phyloP scores from a whole-genome alignment of 805 yeast species.

The Spathaspora girioi region DNA sequence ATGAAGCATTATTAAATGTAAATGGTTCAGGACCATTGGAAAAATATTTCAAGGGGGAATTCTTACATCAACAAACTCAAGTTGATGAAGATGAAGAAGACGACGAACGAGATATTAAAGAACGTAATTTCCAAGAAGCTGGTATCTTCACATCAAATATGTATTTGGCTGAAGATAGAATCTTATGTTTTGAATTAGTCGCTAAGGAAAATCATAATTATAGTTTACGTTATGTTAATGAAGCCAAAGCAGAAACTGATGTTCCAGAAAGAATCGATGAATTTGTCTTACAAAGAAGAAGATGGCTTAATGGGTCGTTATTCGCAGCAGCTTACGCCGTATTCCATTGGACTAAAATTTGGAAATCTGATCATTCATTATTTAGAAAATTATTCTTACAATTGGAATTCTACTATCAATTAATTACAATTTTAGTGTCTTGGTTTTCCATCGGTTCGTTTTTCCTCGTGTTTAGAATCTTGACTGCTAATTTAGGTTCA shows the following conservation, averaged over 20 bases:
- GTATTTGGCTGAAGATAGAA: constrained; percentile 97
- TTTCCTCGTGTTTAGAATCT: constrained; percentile 83
- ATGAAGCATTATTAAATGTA: constrained; percentile 66
- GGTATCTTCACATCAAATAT: constrained; percentile 92
- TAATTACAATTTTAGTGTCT: constrained; percentile 69
- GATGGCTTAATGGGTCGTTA: constrained; percentile 98
- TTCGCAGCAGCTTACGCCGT: constrained; percentile 94
- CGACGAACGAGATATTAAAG: constrained; percentile 39
- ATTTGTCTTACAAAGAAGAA: constrained; percentile 90
- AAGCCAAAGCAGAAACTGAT: constrained; percentile 91
- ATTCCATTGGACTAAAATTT: constrained; percentile 78
- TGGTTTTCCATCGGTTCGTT: constrained; percentile 94
- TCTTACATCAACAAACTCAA: constrained; percentile 60
- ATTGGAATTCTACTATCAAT: constrained; percentile 82
- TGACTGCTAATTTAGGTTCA: constrained; percentile 74
- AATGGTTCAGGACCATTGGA: constrained; percentile 82
- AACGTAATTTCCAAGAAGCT: constrained; percentile 34
- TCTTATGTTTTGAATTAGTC: constrained; percentile 91
- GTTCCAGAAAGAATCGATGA: constrained; percentile 96
- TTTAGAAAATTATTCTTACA: constrained; percentile 79
- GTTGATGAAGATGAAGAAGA: constrained; percentile 30
- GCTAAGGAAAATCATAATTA: constrained; percentile 74
- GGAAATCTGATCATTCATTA: constrained; percentile 83
- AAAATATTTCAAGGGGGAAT: constrained; percentile 91
- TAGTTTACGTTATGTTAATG: constrained; percentile 79